phyloP scores from a whole-genome alignment of 345 rosid species.

The Sonneratia caseolaris region DNA sequence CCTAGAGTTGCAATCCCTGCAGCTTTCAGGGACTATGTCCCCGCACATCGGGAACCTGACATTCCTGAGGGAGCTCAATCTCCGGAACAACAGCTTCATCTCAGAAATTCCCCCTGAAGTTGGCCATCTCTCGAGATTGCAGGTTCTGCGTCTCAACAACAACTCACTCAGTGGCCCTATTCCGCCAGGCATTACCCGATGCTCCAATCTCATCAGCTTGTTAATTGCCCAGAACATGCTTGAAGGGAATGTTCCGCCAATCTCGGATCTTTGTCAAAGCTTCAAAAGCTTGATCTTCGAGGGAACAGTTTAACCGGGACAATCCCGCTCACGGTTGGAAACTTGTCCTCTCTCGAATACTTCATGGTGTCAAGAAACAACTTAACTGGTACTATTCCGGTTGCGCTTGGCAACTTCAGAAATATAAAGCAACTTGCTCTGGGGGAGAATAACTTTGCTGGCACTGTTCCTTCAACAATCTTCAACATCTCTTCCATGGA shows the following conservation, averaged over 20 bases:
- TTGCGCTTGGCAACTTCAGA: neutral
- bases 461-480: neutral
- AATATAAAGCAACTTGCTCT: neutral
- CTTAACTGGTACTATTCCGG: neutral
- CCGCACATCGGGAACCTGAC: conserved; percentile 1
- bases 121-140: neutral
- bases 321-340: conserved; percentile 4
- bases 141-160: conserved; percentile 3
- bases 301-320: neutral
- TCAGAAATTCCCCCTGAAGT: neutral
- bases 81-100: neutral
- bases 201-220: conserved; percentile 3
- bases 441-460: neutral
- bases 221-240: neutral
- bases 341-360: neutral
- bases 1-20: conserved; percentile 1
- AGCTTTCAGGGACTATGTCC: neutral
- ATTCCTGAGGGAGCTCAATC: conserved; percentile 1
- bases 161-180: conserved; percentile 1
- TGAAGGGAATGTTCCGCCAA: neutral
- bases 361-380: neutral
- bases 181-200: neutral
- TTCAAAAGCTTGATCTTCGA: neutral
- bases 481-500: conserved; percentile 7
- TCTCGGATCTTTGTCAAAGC: conserved; percentile 2